These are phyloP conservation scores for Elsinoe fawcettii DNA, from an alignment of 2,329 filamentous ascomycete species.

Conservation along the genomic window DNA sequence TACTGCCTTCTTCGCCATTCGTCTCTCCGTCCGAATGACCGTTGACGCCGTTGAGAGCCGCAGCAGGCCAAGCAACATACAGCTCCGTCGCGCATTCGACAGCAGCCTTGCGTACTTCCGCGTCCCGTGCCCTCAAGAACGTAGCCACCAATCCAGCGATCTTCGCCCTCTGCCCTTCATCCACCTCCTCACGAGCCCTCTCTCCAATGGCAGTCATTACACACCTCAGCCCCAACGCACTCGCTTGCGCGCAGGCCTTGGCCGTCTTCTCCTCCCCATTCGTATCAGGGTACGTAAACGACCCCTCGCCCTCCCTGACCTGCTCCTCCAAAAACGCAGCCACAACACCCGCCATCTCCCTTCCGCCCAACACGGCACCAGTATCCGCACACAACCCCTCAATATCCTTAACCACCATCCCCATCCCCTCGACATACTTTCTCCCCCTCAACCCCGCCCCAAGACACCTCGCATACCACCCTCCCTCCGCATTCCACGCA, in stretches of 20 bases:
- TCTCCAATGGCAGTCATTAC: constrained; percentile 32
- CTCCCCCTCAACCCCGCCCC: constrained; percentile 60
- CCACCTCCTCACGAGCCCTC: constrained; percentile 18
- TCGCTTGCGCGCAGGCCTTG: constrained; percentile 33
- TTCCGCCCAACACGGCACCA: constrained; percentile 55
- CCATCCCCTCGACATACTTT: constrained; percentile 57
- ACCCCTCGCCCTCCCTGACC: constrained; percentile 35
- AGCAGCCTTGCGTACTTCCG: constrained; percentile 54
- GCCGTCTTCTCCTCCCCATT: background rate
- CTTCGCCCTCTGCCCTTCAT: constrained; percentile 8
- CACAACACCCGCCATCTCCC: constrained; percentile 40
- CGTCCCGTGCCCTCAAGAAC: constrained; percentile 23
- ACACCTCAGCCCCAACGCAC: constrained; percentile 54
- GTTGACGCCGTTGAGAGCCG: constrained; percentile 22
- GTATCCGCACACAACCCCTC: constrained; percentile 68
- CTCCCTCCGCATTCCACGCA: constrained; percentile 15
- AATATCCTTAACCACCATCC: constrained; percentile 65
- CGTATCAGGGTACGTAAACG: constrained; percentile 33
- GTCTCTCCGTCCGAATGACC: constrained; percentile 30
- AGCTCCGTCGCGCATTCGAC: constrained; percentile 70
- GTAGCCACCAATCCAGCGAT: constrained; percentile 23
- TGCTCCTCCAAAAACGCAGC: constrained; percentile 37
- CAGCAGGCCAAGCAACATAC: constrained; percentile 50
- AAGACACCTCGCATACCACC: constrained; percentile 60
- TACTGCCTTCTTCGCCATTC: constrained; percentile 25